Conservation (phyloP, 352 stramenopile species). For the Phytophthora palmivora region DNA sequence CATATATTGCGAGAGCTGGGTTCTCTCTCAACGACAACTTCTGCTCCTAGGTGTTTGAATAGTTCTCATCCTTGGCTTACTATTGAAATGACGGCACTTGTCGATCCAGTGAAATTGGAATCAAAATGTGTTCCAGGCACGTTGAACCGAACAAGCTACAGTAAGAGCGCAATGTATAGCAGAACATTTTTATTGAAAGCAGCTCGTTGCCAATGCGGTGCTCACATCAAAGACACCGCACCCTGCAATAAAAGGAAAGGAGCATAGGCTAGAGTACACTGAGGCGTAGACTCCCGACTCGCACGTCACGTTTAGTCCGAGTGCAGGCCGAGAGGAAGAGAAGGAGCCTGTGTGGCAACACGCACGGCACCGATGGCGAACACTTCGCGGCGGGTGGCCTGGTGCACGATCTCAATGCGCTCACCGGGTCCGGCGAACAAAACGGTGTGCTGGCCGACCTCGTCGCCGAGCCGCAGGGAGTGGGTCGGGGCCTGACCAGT, state of each 20-base stretch:
- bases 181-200: slow-evolving; percentile 34
- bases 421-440: slow-evolving; percentile 81
- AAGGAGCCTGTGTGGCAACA: slow-evolving; percentile 61
- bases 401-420: slow-evolving; percentile 87
- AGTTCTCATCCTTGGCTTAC: too few relatives aligned
- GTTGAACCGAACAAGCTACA: too few relatives aligned
- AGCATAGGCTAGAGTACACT: slow-evolving; percentile 35
- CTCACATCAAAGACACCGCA: slow-evolving; percentile 4
- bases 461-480: slow-evolving; percentile 80
- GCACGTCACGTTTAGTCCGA: slow-evolving; percentile 49
- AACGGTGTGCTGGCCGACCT: slow-evolving; percentile 86
- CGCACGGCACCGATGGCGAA: slow-evolving; percentile 83
- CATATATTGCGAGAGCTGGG: too few relatives aligned
- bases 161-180: slow-evolving; percentile 11
- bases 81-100: too few relatives aligned
- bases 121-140: too few relatives aligned
- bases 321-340: slow-evolving; percentile 63
- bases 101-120: too few relatives aligned
- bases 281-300: slow-evolving; percentile 12
- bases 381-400: slow-evolving; percentile 79
- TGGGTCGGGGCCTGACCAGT: slow-evolving; percentile 59
- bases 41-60: too few relatives aligned
- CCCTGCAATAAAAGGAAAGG: slow-evolving; percentile 19
- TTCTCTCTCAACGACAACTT: too few relatives aligned
- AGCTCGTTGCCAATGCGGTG: slow-evolving; percentile 14